A percentile compares a stretch with the other conserved stretches of the same genome.
Conservation (phyloP, 1,139 yeast genomes). For the Kurtzmaniella quercitrusa region DNA sequence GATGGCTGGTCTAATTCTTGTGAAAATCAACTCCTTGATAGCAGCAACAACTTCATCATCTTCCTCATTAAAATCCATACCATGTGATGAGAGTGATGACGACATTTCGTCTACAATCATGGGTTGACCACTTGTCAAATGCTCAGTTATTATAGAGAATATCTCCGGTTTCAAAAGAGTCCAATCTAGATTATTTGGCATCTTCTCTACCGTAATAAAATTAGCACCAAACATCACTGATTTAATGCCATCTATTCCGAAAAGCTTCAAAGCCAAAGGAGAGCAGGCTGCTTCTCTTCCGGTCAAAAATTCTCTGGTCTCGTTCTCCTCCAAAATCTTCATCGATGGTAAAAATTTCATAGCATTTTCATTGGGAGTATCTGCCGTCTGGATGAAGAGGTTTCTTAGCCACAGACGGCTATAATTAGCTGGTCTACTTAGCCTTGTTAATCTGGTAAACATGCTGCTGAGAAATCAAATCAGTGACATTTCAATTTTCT, state of each 20-base stretch:
- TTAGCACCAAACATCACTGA: slow-evolving; percentile 53
- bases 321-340: slow-evolving; percentile 38
- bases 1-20: slow-evolving; percentile 93
- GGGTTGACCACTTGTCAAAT: slow-evolving; percentile 71
- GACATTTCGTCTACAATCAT: slow-evolving; percentile 37
- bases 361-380: slow-evolving; percentile 48
- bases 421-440: background rate
- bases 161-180: slow-evolving; percentile 82
- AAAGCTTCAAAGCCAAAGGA: slow-evolving; percentile 51
- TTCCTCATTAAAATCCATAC: slow-evolving; percentile 47
- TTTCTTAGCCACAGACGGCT: slow-evolving; percentile 13
- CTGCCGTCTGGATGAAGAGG: slow-evolving; percentile 37
- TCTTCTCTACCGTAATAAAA: slow-evolving; percentile 83
- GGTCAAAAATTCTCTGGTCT: slow-evolving; percentile 50
- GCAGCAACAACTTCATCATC: slow-evolving; percentile 80
- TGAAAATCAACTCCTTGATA: slow-evolving; percentile 90
- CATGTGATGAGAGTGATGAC: slow-evolving; percentile 19
- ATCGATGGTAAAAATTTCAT: slow-evolving; percentile 45
- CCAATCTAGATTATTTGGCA: slow-evolving; percentile 56
- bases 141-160: slow-evolving; percentile 79
- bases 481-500: background rate
- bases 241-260: slow-evolving; percentile 49
- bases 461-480: slow-evolving; percentile 2
- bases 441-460: background rate
- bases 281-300: slow-evolving; percentile 56